These are phyloP conservation scores for Paramecium bursaria DNA, from an alignment of 73 alveolate genomes.

Conservation along the genomic window DNA sequence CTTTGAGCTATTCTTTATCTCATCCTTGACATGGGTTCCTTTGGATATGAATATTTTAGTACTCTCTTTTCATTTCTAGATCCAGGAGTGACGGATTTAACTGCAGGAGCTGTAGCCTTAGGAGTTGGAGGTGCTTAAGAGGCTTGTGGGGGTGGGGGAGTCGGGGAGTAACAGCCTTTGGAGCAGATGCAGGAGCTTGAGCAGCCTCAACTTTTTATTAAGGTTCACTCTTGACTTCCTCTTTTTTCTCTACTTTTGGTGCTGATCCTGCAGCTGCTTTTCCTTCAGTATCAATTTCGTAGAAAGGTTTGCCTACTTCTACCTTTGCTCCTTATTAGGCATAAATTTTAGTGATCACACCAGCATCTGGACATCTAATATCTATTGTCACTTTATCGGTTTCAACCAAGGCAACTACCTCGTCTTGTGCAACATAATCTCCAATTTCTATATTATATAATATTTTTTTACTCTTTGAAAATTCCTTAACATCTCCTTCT, in stretches of 20 bases:
- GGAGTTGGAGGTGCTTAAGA: slow-evolving; percentile 32
- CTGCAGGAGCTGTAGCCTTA: slow-evolving; percentile 66
- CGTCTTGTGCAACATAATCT: slow-evolving; percentile 70
- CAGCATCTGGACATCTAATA: slow-evolving; percentile 70
- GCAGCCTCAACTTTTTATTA: slow-evolving; percentile 53
- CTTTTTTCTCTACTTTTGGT: slow-evolving; percentile 32
- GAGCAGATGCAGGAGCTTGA: background rate
- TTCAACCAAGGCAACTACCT: slow-evolving; percentile 67
- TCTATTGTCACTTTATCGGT: slow-evolving; percentile 70
- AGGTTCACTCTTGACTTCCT: slow-evolving; percentile 55
- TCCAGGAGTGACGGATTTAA: slow-evolving; percentile 15
- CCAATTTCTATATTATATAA: slow-evolving; percentile 66
- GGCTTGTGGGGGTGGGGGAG: slow-evolving; percentile 4
- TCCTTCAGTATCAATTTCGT: slow-evolving; percentile 69
- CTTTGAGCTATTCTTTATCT: slow-evolving; percentile 84
- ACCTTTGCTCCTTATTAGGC: slow-evolving; percentile 69
- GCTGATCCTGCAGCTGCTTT: slow-evolving; percentile 63
- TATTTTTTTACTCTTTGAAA: slow-evolving; percentile 58
- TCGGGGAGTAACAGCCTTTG: slow-evolving; percentile 18
- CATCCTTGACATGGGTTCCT: slow-evolving; percentile 87
- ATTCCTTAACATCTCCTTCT: slow-evolving; percentile 77
- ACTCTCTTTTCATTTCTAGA: slow-evolving; percentile 86
- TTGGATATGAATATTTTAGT: background rate
- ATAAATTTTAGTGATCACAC: slow-evolving; percentile 65
- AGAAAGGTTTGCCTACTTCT: slow-evolving; percentile 72